A percentile compares a stretch with the other conserved stretches of the same genome.
Evolutionary conservation across 2,329 filamentous ascomycete genomes (phyloP).

Genomic region (Colletotrichum karsti): DNA sequence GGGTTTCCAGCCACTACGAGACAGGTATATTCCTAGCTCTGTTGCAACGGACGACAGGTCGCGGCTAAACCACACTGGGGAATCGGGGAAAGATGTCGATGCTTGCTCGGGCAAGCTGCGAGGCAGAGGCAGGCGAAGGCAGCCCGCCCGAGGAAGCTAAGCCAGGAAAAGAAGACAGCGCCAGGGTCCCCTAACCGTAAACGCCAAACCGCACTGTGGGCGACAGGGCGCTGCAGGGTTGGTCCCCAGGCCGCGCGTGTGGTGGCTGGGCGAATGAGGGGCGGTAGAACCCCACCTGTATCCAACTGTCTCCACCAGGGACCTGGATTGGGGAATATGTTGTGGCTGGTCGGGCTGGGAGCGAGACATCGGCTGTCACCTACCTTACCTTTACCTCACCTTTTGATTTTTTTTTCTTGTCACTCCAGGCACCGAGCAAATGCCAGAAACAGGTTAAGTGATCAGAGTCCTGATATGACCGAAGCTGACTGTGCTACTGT

Average conservation of each 20-base stretch:
- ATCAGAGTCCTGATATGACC: neutral
- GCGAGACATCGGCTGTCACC: neutral
- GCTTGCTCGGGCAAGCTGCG: too few species aligned
- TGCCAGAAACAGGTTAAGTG: neutral
- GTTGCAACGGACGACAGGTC: conserved; percentile 8
- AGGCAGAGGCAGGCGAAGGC: too few species aligned
- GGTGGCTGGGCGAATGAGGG: conserved; percentile 29
- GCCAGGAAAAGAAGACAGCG: neutral
- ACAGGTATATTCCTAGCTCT: conserved; percentile 5
- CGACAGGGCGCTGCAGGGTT: conserved; percentile 14
- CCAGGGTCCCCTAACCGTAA: too few species aligned
- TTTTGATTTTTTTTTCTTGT: neutral
- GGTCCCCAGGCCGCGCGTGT: conserved; percentile 27
- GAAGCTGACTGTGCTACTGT: too few species aligned
- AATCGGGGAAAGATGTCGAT: neutral
- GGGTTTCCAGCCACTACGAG: neutral
- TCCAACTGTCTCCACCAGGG: neutral
- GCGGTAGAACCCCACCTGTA: neutral
- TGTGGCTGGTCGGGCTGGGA: conserved; percentile 26
- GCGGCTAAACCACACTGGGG: neutral
- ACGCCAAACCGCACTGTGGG: conserved; percentile 8
- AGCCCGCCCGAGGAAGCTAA: too few species aligned
- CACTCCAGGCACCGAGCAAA: conserved; percentile 12
- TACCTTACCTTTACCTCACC: too few species aligned
- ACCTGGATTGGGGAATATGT: conserved; percentile 23